Evolutionary conservation across 768 basidiomycete species (phyloP), one percentile per base, ranked within the genome.

Genomic region (Suillus luteus): DNA sequence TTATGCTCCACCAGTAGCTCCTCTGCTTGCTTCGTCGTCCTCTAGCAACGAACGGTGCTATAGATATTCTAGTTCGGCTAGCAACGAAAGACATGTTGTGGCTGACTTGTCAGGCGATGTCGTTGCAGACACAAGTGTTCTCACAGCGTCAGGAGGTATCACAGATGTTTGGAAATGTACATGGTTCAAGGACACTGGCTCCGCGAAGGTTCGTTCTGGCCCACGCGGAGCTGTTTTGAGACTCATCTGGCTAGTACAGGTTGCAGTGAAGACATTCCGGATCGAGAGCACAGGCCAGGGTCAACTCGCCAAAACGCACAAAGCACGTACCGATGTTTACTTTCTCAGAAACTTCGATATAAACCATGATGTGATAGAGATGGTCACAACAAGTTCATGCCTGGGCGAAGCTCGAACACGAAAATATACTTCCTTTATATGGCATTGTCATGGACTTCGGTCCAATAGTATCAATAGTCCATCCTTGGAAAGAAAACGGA

Each of bases 401-500:
- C 10, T 72, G 71, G 71, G 61, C 60, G 48, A 40, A 58, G 40
- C 64, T 72, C 15, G 24, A 57, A 19, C 69, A 73, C 51, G 60
- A 63, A n/a, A 72, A 73, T 58, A 63, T 73, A 19, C 48, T 73
- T 9, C 68, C 68, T 5, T 61, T 72, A 24, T 65, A 52, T 31
- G 70, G 72, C 27, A 49, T 66, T 9, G 43, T 65, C n/a, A 67
- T 62, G 33, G 69, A 69, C 54, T 72, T 65, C 62, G 66, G 71
- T 12, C 68, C 66, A 15, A 67, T 59, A 24, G 51, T 63, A 44
- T 72, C 72, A 2, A 66, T 68, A 65, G 64, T 72, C 19, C 68
- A 60, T 49, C 68, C 70, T 22, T 68, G 70, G 68, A 54, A 65
- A 54, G 66, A 66, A 15, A 63, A 70, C n/a, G 70, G 68, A 27